Evolutionary conservation across 306 rosid species (phyloP).

Genomic region (Nissolia schottii): DNA sequence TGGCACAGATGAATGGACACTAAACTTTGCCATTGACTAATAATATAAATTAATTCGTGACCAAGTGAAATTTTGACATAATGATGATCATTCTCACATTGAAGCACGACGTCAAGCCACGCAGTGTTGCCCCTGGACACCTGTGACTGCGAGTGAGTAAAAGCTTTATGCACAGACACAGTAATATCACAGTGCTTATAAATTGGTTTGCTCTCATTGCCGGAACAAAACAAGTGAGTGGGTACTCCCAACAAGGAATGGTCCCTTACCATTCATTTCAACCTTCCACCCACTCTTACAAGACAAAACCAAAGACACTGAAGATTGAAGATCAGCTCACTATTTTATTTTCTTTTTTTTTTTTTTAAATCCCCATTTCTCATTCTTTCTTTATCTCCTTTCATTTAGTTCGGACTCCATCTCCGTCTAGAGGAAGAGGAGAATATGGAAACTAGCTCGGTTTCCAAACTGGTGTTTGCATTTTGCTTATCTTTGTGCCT

Average conservation of each 20-base stretch:
- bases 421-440: neutral
- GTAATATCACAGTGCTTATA: conserved; percentile 15
- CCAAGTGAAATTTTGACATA: no score
- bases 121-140: conserved; percentile 33
- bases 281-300: neutral
- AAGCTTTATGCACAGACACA: no score
- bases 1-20: neutral
- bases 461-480: conserved; percentile 44
- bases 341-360: neutral
- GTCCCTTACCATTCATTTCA: conserved; percentile 22
- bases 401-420: neutral
- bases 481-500: conserved; percentile 35
- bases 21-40: no score
- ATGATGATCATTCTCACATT: neutral
- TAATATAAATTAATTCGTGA: no score
- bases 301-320: neutral
- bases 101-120: conserved; percentile 33
- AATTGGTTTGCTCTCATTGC: conserved; percentile 21
- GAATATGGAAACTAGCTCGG: conserved; percentile 45
- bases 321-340: no score
- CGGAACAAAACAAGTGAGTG: conserved; percentile 10
- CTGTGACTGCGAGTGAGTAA: conserved; percentile 21
- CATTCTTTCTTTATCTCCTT: neutral
- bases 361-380: neutral
- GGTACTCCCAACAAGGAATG: conserved; percentile 28